These are phyloP conservation scores for Mycena latifolia DNA, from an alignment of 768 basidiomycete genomes.

Conservation along the genomic window DNA sequence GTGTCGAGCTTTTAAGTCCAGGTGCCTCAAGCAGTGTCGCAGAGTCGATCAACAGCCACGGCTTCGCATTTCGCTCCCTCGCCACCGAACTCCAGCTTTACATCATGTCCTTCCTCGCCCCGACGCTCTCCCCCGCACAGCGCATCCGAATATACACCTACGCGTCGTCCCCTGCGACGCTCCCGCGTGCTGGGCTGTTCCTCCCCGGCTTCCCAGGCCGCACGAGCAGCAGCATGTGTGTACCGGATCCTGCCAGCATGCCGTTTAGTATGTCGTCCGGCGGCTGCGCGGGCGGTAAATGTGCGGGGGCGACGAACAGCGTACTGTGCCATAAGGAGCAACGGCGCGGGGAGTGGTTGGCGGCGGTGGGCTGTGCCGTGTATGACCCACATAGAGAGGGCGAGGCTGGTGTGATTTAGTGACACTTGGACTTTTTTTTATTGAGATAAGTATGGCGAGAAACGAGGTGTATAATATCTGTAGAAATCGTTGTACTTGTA, in stretches of 20 bases:
- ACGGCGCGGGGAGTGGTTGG: constrained; percentile 61
- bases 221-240: constrained; percentile 34
- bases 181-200: constrained; percentile 50
- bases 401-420: background rate
- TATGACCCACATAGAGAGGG: constrained; percentile 50
- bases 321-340: constrained; percentile 55
- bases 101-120: constrained; percentile 70
- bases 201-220: constrained; percentile 26
- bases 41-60: constrained; percentile 32
- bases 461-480: background rate
- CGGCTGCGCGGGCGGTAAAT: constrained; percentile 51
- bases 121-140: constrained; percentile 67
- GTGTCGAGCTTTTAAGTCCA: constrained; percentile 16
- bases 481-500: background rate
- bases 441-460: background rate
- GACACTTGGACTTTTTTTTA: background rate
- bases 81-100: constrained; percentile 70
- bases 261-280: constrained; percentile 40
- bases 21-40: background rate
- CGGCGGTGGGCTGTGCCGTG: constrained; percentile 57
- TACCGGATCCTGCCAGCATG: constrained; percentile 52
- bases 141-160: constrained; percentile 65
- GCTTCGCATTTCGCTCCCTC: constrained; percentile 54
- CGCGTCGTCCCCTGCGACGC: constrained; percentile 60
- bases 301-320: constrained; percentile 52